Evolutionary conservation across 2,329 filamentous ascomycete species (phyloP).

Genomic region (Stachybotrys chartarum): DNA sequence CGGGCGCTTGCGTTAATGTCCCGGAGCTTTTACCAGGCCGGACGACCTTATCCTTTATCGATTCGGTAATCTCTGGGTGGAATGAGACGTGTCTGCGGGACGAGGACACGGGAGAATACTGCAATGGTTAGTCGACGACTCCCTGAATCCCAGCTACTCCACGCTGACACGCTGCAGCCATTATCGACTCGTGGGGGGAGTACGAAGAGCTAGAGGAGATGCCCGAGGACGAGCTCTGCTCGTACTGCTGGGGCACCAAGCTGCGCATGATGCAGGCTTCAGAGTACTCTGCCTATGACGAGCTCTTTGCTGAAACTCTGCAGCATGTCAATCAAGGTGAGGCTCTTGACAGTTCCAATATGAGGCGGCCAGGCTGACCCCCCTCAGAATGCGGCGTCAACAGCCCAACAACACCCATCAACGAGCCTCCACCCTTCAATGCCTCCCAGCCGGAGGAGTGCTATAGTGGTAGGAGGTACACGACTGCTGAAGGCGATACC

Average conservation of each 20-base stretch:
- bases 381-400: not conserved
- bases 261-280: constrained; percentile 9
- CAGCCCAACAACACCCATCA: not conserved
- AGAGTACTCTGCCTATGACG: constrained; percentile 7
- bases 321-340: constrained; percentile 1
- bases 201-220: constrained; percentile 1
- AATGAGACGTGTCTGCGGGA: constrained; percentile 12
- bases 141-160: too few relatives aligned
- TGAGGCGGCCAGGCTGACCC: not conserved
- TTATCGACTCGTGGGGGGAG: not conserved
- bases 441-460: not conserved
- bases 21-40: not conserved
- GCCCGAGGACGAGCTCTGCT: constrained; percentile 8
- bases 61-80: constrained; percentile 7
- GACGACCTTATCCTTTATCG: not conserved
- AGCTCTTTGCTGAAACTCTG: not conserved
- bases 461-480: constrained; percentile 4
- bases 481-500: constrained; percentile 7
- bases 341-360: not conserved
- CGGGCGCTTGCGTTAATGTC: constrained; percentile 5
- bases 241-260: constrained; percentile 5
- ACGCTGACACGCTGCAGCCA: too few relatives aligned
- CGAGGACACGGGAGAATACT: constrained; percentile 7
- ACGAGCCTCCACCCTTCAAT: not conserved
- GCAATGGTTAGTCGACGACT: constrained; percentile 9